Conservation (phyloP, 1,139 yeast species). For the Eremothecium sinecaudum region DNA sequence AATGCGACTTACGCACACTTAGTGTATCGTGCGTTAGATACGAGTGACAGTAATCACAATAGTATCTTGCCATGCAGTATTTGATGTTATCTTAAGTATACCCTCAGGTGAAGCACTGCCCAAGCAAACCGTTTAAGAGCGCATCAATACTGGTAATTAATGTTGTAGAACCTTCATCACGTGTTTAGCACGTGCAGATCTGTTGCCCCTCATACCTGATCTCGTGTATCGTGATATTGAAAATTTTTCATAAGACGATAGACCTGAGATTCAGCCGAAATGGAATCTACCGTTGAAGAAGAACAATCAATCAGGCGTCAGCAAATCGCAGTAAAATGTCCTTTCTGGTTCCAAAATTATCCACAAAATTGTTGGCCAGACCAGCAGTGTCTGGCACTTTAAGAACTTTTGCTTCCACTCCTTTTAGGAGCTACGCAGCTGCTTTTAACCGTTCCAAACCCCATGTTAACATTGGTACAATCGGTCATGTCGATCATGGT, state of each 20-base stretch:
- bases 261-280: too few species aligned
- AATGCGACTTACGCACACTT: conserved; percentile 78
- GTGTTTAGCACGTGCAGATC: too few species aligned
- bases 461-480: conserved; percentile 92
- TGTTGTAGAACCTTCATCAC: too few species aligned
- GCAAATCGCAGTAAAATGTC: too few species aligned
- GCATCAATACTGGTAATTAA: too few species aligned
- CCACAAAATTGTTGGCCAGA: conserved; percentile 3
- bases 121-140: too few species aligned
- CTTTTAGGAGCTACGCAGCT: conserved; percentile 29
- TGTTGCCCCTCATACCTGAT: too few species aligned
- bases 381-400: conserved; percentile 5
- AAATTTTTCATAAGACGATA: too few species aligned
- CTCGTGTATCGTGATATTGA: too few species aligned
- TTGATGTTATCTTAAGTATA: not conserved
- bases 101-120: too few species aligned
- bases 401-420: conserved; percentile 9
- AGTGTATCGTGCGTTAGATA: conserved; percentile 82
- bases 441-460: conserved; percentile 88
- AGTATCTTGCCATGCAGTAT: conserved; percentile 40
- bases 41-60: conserved; percentile 82
- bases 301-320: conserved; percentile 9
- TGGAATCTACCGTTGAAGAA: too few species aligned
- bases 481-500: conserved; percentile 97
- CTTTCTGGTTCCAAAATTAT: conserved; percentile 6